Conservation (phyloP, 1,284 basidiomycete genomes). For the Malassezia caprae region DNA sequence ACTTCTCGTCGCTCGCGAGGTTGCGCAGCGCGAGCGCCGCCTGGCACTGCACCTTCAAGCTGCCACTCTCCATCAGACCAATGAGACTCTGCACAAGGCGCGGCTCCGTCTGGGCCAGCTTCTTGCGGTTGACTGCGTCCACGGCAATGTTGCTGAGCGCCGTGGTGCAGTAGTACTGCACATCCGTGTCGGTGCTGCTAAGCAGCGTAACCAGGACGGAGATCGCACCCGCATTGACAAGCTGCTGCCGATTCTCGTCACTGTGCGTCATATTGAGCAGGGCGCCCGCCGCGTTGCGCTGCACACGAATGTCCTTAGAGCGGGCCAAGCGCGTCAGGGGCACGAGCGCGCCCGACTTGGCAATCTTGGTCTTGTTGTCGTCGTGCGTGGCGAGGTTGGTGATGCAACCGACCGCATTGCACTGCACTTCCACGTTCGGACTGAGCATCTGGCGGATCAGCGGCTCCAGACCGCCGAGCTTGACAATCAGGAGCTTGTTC, state of each 20-base stretch:
- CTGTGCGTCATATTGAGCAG: slow-evolving; percentile 95
- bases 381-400: slow-evolving; percentile 98
- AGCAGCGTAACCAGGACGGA: slow-evolving; percentile 90
- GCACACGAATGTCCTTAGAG: slow-evolving; percentile 98
- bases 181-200: slow-evolving; percentile 94
- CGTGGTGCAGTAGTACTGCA: slow-evolving; percentile 99
- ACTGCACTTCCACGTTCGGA: slow-evolving; percentile 98
- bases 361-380: slow-evolving; percentile 99
- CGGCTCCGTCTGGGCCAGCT: slow-evolving; percentile 85
- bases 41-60: slow-evolving; percentile 97
- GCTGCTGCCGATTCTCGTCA: slow-evolving; percentile 95
- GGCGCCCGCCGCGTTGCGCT: slow-evolving; percentile 95
- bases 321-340: slow-evolving; percentile 90
- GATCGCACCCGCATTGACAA: slow-evolving; percentile 96
- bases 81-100: slow-evolving; percentile 91
- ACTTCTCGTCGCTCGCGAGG: slow-evolving; percentile 96
- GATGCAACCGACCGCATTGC: slow-evolving; percentile 99
- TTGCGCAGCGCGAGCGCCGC: slow-evolving; percentile 92
- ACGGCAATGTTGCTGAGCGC: slow-evolving; percentile 91
- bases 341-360: slow-evolving; percentile 93
- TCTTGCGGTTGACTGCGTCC: slow-evolving; percentile 67
- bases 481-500: slow-evolving; percentile 97
- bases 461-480: slow-evolving; percentile 92
- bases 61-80: slow-evolving; percentile 89
- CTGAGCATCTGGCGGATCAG: slow-evolving; percentile 98